A percentile compares a stretch with the other conserved stretches of the same genome.
phyloP scores from a whole-genome alignment of 2,329 filamentous ascomycete genomes.

The Penicillium sp. region DNA sequence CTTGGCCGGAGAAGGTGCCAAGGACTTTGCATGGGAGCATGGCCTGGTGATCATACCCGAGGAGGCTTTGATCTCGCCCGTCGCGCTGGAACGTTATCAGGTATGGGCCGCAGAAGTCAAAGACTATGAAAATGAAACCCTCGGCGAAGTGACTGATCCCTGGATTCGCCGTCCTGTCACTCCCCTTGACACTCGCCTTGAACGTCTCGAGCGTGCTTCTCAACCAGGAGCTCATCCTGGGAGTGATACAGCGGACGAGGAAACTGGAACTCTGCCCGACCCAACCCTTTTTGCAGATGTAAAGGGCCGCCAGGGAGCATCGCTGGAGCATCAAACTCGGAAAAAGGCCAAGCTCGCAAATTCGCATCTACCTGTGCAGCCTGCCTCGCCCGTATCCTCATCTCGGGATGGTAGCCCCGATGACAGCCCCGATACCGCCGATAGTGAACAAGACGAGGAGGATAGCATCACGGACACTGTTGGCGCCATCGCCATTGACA shows the following conservation, averaged over 20 bases:
- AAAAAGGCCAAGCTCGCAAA: neutral
- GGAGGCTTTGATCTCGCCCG: constrained; percentile 69
- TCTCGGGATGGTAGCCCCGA: neutral
- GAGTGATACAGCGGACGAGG: neutral
- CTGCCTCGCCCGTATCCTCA: neutral
- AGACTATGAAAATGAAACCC: constrained; percentile 33
- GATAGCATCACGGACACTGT: constrained; percentile 85
- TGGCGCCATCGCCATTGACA: constrained; percentile 86
- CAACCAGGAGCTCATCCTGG: neutral
- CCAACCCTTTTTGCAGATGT: neutral
- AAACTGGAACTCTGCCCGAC: neutral
- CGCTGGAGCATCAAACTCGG: neutral
- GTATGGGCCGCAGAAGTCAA: constrained; percentile 56
- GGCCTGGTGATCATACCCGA: constrained; percentile 65
- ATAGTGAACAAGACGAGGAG: constrained; percentile 2
- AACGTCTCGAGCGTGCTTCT: neutral
- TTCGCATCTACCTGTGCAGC: neutral
- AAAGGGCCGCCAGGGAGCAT: neutral
- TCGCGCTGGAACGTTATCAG: constrained; percentile 66
- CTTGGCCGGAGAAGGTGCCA: constrained; percentile 75
- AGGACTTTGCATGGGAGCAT: constrained; percentile 72
- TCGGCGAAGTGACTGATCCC: constrained; percentile 35
- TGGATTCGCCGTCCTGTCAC: constrained; percentile 20
- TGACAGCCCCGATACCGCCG: neutral
- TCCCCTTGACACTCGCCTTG: constrained; percentile 15